These are phyloP conservation scores for Leptomonas pyrrhocoris DNA, from an alignment of 208 protist genomes.

Conservation along the genomic window DNA sequence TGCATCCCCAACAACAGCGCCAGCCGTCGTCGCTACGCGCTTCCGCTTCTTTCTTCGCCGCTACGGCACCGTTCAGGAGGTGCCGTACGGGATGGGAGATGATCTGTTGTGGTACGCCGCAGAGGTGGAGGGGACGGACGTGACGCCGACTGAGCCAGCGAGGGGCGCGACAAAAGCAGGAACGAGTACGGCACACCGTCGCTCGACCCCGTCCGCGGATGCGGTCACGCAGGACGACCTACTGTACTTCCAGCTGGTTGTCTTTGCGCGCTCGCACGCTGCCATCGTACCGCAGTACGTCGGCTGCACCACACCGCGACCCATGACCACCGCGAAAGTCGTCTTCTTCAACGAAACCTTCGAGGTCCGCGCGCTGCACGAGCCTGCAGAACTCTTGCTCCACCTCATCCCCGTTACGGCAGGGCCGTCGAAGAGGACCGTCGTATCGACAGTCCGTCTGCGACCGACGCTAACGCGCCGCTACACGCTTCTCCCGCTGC, in stretches of 20 bases:
- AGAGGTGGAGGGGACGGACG: conserved; percentile 60
- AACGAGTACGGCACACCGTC: background rate
- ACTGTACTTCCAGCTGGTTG: conserved; percentile 60
- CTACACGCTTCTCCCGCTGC: conserved; percentile 64
- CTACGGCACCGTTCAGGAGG: conserved; percentile 24
- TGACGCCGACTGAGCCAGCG: background rate
- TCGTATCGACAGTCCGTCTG: conserved; percentile 66
- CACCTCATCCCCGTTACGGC: conserved; percentile 69
- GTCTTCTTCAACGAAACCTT: conserved; percentile 87
- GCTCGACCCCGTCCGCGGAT: no score
- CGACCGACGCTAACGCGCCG: conserved; percentile 51
- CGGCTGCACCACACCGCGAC: conserved; percentile 61
- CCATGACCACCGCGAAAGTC: conserved; percentile 52
- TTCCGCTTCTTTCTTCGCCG: conserved; percentile 66
- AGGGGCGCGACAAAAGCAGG: background rate
- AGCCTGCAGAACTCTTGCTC: conserved; percentile 78
- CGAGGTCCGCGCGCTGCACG: conserved; percentile 64
- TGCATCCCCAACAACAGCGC: no score
- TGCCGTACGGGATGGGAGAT: conserved; percentile 41
- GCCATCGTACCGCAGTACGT: conserved; percentile 74
- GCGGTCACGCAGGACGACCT: conserved; percentile 33
- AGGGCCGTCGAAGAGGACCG: conserved; percentile 30
- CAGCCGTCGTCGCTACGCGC: background rate
- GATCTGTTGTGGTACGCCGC: conserved; percentile 55
- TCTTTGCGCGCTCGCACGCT: conserved; percentile 65